Evolutionary conservation across 129 eudicot species (phyloP).

Genomic region (Silybum marianum): DNA sequence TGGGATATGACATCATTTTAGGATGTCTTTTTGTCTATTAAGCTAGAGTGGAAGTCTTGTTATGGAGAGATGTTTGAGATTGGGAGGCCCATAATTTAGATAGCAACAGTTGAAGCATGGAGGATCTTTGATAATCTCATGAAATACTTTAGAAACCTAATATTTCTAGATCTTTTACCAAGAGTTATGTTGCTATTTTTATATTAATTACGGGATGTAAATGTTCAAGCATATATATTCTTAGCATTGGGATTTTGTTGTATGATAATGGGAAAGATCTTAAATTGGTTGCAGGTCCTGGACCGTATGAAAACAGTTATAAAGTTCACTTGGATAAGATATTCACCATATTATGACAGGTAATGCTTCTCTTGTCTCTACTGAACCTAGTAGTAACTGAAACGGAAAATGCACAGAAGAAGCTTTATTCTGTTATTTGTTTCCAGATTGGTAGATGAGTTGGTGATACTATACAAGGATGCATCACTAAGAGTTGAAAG

Average conservation of each 20-base stretch:
- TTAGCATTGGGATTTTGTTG: not conserved
- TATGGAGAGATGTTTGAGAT: not conserved
- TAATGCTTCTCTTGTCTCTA: conserved; percentile 17
- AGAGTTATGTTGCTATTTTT: no score
- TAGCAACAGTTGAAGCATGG: not conserved
- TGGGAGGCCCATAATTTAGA: not conserved
- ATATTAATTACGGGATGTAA: no score
- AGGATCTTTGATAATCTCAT: conserved; percentile 1
- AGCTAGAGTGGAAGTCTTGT: no score
- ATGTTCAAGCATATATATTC: not conserved
- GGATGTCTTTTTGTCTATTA: no score
- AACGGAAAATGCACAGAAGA: not conserved
- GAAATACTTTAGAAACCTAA: no score
- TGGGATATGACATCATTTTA: no score
- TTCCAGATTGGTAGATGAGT: conserved; percentile 81
- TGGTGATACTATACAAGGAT: conserved; percentile 72
- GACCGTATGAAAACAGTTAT: conserved; percentile 53
- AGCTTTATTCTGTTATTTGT: not conserved
- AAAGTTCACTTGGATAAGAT: conserved; percentile 83
- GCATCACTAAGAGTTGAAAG: conserved; percentile 67
- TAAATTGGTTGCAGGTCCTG: conserved; percentile 51
- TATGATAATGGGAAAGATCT: not conserved
- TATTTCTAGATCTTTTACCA: no score
- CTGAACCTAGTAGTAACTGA: not conserved
- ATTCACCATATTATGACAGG: conserved; percentile 69